Evolutionary conservation across 2,329 filamentous ascomycete genomes (phyloP).

Genomic region (Nothophaeocryptopus gaeumannii): DNA sequence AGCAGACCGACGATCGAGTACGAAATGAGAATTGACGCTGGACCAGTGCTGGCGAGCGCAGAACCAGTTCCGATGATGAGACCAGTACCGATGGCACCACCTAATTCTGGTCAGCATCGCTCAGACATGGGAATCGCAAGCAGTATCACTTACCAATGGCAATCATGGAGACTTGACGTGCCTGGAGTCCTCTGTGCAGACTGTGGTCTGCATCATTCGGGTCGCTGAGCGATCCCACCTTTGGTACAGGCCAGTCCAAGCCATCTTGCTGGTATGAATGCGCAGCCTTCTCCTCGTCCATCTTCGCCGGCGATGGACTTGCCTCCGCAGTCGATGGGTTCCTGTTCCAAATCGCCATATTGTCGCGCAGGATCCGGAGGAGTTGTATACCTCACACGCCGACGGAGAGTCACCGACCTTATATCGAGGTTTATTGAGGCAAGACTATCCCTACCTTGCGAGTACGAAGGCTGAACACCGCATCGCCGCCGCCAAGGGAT

Average conservation of each 20-base stretch:
- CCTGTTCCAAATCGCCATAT: constrained; percentile 13
- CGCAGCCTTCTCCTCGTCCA: constrained; percentile 17
- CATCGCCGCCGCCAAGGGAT: constrained; percentile 7
- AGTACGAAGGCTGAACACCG: constrained; percentile 1
- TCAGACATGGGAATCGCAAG: no score
- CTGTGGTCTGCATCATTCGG: constrained; percentile 29
- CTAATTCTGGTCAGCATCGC: no score
- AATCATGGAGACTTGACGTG: constrained; percentile 60
- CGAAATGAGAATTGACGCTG: constrained; percentile 67
- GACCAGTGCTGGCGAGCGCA: constrained; percentile 51
- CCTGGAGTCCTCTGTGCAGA: constrained; percentile 53
- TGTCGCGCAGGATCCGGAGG: neutral
- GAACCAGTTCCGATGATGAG: constrained; percentile 65
- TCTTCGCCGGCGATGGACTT: constrained; percentile 1
- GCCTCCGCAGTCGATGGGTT: constrained; percentile 9
- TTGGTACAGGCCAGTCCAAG: constrained; percentile 9
- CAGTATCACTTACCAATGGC: constrained; percentile 58
- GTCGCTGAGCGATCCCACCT: constrained; percentile 23
- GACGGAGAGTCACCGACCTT: neutral
- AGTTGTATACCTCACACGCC: neutral
- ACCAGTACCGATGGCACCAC: constrained; percentile 64
- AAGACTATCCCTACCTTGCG: neutral
- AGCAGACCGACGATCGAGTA: constrained; percentile 68
- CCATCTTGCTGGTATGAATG: constrained; percentile 22
- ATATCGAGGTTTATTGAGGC: neutral